Base-by-base conservation (phyloP, 2,329 filamentous ascomycete genomes). In the Penicillium sp. region DNA sequence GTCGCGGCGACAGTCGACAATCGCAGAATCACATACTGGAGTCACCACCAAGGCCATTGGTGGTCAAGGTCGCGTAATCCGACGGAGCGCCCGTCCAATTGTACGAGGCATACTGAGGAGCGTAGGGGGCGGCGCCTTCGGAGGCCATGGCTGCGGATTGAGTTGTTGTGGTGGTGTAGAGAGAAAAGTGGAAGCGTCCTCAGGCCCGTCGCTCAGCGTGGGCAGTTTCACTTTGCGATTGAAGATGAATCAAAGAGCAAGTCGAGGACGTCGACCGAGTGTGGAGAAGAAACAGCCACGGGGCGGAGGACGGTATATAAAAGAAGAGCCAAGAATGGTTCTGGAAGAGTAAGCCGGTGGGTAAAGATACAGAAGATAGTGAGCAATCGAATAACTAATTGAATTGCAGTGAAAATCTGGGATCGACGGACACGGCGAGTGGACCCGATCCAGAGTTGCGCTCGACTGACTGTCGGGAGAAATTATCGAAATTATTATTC, bases 11-110 rank as follows among this genome's bases (percentile, higher is more conserved):
- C 8, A 19, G 45, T 45, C 4, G 11, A n/a, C 21, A n/a, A 11
- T 29, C 23, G 52, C 8, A 17, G 35, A 19, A 31, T 45, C 41
- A 85, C 91, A 75, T 86, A 94, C 91, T 85, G 69, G 91, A 91
- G 82, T 96, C 86, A 75, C 92, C 92, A 70, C 92, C 92, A 61
- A 86, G 83, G 64, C 84, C 83, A 44, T 80, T 66, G 73, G 91
- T 81, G 53, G 86, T 86, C 11, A 78, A 60, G 7, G 77, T 68
- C 9, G 70, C 67, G 62, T 76, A 82, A 67, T 82, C 74, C 31
- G 80, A 67, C 21, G 80, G 80, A 51, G 79, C 76, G 45, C 80
- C 80, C 11, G 78, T 77, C 80, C 80, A 82, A 72, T 81, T 80
- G 74, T 82, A 82, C 23, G 80, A 82, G 23, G 80, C 80, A 71